These are phyloP conservation scores for Neurospora tetraspora DNA, from an alignment of 495 filamentous ascomycete genomes.

Conservation along the genomic window DNA sequence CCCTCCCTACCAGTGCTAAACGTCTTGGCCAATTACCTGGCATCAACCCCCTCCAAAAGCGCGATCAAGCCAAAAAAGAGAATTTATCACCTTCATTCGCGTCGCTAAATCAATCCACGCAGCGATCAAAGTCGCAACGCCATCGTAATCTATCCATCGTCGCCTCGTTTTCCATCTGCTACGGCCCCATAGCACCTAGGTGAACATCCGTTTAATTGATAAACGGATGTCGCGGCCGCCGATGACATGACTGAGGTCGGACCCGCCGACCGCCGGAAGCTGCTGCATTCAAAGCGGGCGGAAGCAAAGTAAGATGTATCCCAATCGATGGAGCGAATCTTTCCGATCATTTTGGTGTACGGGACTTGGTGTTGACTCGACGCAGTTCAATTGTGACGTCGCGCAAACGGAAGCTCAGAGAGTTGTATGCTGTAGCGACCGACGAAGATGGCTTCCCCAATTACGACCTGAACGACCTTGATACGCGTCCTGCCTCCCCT, in stretches of 20 bases:
- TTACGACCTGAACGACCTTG: constrained; percentile 30
- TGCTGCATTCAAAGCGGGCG: constrained; percentile 43
- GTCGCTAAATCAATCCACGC: constrained; percentile 16
- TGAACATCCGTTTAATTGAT: constrained; percentile 39
- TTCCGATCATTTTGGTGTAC: constrained; percentile 36
- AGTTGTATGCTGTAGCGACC: constrained; percentile 58
- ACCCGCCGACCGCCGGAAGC: constrained; percentile 43
- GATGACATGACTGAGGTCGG: constrained; percentile 51
- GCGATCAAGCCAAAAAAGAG: constrained; percentile 14
- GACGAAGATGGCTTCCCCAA: constrained; percentile 34
- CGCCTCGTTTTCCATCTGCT: constrained; percentile 22
- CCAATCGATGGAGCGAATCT: constrained; percentile 31
- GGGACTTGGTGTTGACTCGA: constrained; percentile 25
- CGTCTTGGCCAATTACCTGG: neutral
- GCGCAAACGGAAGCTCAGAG: constrained; percentile 75
- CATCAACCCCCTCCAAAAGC: neutral
- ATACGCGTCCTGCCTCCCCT: constrained; percentile 39
- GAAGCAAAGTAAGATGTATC: constrained; percentile 36
- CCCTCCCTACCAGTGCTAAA: neutral
- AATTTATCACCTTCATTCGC: constrained; percentile 22
- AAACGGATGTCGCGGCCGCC: constrained; percentile 50
- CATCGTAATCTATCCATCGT: constrained; percentile 55
- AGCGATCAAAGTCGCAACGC: constrained; percentile 47
- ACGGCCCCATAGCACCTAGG: constrained; percentile 21
- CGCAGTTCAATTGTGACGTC: constrained; percentile 62